Conservation (phyloP, 352 stramenopile genomes). For the Elongisporangium undulatum region DNA sequence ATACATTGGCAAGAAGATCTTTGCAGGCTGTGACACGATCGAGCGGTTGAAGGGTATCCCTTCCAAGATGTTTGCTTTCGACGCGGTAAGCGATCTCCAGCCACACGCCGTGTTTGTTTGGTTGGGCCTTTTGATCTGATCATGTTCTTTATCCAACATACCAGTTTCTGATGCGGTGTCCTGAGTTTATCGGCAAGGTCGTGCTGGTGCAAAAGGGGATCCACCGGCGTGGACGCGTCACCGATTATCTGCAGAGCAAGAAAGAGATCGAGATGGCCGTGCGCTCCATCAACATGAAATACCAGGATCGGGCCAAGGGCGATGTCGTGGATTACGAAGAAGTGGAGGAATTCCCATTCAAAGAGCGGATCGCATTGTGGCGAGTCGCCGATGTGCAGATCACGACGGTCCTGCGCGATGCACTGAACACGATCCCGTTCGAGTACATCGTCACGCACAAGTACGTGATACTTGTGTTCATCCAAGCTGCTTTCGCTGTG, state of each 20-base stretch:
- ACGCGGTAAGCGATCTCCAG: constrained; percentile 29
- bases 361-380: constrained; percentile 71
- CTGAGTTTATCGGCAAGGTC: constrained; percentile 77
- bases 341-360: constrained; percentile 61
- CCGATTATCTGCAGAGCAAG: constrained; percentile 93
- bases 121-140: not conserved
- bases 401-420: constrained; percentile 68
- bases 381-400: constrained; percentile 73
- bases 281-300: constrained; percentile 90
- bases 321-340: constrained; percentile 78
- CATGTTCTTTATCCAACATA: not conserved
- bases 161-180: constrained; percentile 87
- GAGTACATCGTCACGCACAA: constrained; percentile 83
- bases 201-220: constrained; percentile 83
- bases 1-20: constrained; percentile 77
- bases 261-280: constrained; percentile 92
- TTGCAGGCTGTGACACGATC: constrained; percentile 92
- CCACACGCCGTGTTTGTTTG: not conserved
- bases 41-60: constrained; percentile 96
- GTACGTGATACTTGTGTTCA: constrained; percentile 14
- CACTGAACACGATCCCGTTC: constrained; percentile 78
- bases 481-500: too few species aligned
- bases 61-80: constrained; percentile 95
- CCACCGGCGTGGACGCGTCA: constrained; percentile 77
- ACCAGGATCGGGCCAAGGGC: constrained; percentile 35